A percentile compares a stretch with the other conserved stretches of the same genome.
These are phyloP conservation scores for Aegilops bicornis DNA, from an alignment of 176 grass and related monocot species.

Conservation along the genomic window DNA sequence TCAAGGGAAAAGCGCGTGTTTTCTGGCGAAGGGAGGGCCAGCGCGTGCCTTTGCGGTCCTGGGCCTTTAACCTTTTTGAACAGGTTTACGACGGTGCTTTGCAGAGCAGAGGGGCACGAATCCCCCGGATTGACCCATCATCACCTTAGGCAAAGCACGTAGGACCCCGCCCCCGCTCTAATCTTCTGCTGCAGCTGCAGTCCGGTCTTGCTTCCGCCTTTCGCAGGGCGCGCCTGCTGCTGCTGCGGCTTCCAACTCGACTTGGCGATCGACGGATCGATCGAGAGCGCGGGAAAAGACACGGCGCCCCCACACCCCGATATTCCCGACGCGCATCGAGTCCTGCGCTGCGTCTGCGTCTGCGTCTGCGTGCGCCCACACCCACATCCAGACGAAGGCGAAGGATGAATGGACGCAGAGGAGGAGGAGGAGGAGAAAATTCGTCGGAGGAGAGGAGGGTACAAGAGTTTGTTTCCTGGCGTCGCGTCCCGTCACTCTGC, in stretches of 20 bases:
- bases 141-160: not conserved
- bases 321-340: constrained; percentile 37
- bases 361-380: not conserved
- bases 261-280: not conserved
- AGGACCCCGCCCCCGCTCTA: not conserved
- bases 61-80: not conserved
- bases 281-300: constrained; percentile 26
- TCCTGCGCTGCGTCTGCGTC: constrained; percentile 2
- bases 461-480: constrained; percentile 53
- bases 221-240: not conserved
- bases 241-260: not conserved
- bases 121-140: constrained; percentile 35
- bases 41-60: constrained; percentile 13
- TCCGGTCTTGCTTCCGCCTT: not conserved
- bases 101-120: constrained; percentile 15
- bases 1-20: too few species aligned
- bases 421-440: not conserved
- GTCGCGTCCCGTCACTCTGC: constrained; percentile 21
- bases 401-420: not conserved
- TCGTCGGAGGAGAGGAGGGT: not conserved
- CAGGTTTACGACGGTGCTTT: not conserved
- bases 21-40: too few species aligned
- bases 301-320: not conserved
- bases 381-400: not conserved
- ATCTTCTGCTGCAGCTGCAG: constrained; percentile 11